Base-by-base conservation (phyloP, 2,329 filamentous ascomycete species). In the Cladosporium sp. region DNA sequence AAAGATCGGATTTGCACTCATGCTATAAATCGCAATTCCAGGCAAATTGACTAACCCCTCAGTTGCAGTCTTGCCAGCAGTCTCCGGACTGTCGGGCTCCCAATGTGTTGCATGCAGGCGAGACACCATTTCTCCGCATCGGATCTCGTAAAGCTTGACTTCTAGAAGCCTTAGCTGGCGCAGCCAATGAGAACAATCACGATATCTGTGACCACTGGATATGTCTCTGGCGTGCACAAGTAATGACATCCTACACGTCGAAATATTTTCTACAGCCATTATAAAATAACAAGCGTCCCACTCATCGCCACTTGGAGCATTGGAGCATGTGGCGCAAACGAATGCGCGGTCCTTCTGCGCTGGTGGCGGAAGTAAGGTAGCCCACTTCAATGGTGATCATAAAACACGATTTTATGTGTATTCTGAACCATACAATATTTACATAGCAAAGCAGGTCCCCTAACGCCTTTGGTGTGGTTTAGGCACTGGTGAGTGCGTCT, bases 361-460 rank as follows among this genome's bases (percentile, higher is more conserved):
- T 34, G 30, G 15, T 28, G 11, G 14, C 28, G 22, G 42, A 28
- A 14, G n/a, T 14, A 30, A 28, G 6, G n/a, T 14, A 30, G 25
- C 43, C 43, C 12, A 25, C 43, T 47, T 47, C 22, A 20, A 30
- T 50, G n/a, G 47, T 34, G 8, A 34, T 12, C 30, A 9, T 11
- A 12, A 9, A 34, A 8, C 30, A 34, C 28, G 9, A 50, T 50
- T 19, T 25, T 17, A 22, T 51, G 19, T 51, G 20, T 51, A 36
- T 34, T 51, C 19, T 25, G 54, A 56, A 56, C 54, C 54, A 47
- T 56, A 56, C 54, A 47, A 56, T 56, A 56, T 56, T 56, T 56
- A 56, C 54, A 56, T 56, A 49, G 54, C 54, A 56, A 56, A 56
- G 54, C 54, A 56, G 54, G 54, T 56, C 43, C 54, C 42, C 42